phyloP scores from a whole-genome alignment of 345 rosid genomes.

The Syzygium oleosum region DNA sequence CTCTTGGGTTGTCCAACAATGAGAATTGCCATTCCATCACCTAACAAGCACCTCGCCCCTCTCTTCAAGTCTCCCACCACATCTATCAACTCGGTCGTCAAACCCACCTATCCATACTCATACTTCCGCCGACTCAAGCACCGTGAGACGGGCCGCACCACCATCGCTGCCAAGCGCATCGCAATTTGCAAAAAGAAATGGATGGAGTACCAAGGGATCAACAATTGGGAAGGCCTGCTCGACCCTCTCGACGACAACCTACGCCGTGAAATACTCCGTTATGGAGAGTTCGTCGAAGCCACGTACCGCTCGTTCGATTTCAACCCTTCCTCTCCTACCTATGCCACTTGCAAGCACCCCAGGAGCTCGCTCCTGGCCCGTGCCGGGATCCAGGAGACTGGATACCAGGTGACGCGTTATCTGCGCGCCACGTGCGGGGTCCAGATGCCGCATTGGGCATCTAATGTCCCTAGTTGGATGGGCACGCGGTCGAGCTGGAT shows the following conservation, averaged over 20 bases:
- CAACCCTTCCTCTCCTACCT: constrained; percentile 3
- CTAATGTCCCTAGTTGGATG: not conserved
- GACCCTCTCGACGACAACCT: constrained; percentile 6
- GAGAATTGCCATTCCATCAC: not conserved
- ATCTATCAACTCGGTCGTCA: not conserved
- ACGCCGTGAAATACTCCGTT: constrained; percentile 6
- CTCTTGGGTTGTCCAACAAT: not conserved
- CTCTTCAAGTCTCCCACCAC: not conserved
- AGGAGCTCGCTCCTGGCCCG: not conserved
- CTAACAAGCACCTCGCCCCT: not conserved
- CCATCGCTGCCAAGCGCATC: not conserved
- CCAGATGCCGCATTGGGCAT: not conserved
- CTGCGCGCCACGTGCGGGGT: constrained; percentile 7
- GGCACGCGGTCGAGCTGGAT: constrained; percentile 6
- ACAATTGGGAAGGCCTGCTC: constrained; percentile 9
- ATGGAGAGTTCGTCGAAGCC: constrained; percentile 11
- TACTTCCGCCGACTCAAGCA: not conserved
- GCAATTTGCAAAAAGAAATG: not conserved
- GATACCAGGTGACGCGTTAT: constrained; percentile 9
- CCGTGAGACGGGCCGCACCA: not conserved
- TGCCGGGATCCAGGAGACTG: not conserved
- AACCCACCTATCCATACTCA: not conserved
- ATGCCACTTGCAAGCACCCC: constrained; percentile 2
- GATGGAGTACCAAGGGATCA: constrained; percentile 9
- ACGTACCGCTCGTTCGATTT: constrained; percentile 4